Evolutionary conservation across 2,329 filamentous ascomycete species (phyloP), one percentile per base, ranked within the genome.

Genomic region (Pseudogymnoascus sp.): DNA sequence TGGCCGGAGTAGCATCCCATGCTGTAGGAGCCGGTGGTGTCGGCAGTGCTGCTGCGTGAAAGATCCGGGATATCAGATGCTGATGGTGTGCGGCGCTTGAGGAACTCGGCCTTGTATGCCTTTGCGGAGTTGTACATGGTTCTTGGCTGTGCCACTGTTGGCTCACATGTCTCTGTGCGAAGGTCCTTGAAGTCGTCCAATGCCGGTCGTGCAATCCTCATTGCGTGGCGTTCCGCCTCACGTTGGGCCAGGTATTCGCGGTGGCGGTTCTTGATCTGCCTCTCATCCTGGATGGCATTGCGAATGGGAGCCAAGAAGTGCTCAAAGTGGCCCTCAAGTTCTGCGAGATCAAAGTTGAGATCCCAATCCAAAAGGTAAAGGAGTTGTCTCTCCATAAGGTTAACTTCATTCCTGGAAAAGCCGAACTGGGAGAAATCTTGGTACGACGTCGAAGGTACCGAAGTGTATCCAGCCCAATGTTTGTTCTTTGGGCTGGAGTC

Each of bases 401-500:
- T 99, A 70, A 99, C 94, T 78, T 99, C 94, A 36, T 90, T 94
- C 68, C 92, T 83, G 70, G 87, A 93, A 81, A 99, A 97, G 69
- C 92, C 90, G 72, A 97, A 99, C 71, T 81, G 84, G 72, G 79
- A 81, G 65, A 69, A 73, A 7, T 80, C 78, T 40, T 59, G 58
- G 33, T 39, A 40, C 9, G 86, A 85, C 74, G 81, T 88, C 61
- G 83, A 85, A 65, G 81, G 82, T 69, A 96, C 87, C 70, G 87
- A 79, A 64, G 89, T 96, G 81, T 97, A 99, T 71, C 87, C 88
- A 67, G 94, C 92, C 94, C 94, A 99, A 82, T 99, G 94, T 86
- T 97, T 97, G 85, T 99, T 99, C 87, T 97, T 97, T 66, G 94
- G 94, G 10, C 92, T 97, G 65, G 92, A 96, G 81, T 97, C 94